Conservation (phyloP, 257 asterid species). For the Misopates orontium region DNA sequence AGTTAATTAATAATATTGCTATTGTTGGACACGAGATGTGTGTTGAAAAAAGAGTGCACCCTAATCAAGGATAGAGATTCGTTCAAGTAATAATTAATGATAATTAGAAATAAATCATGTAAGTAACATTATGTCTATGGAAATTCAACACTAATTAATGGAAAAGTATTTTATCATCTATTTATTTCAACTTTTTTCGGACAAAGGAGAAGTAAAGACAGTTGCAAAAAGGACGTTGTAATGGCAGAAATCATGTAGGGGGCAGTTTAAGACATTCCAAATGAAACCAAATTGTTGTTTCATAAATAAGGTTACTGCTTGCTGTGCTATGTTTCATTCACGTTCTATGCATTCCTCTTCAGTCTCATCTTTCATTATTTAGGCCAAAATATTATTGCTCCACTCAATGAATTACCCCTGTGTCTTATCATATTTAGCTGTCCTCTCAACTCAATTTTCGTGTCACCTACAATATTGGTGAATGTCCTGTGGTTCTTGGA, state of each 20-base stretch:
- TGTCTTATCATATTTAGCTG: constrained; percentile 14
- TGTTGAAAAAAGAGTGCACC: not conserved
- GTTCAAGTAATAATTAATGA: not conserved
- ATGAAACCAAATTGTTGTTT: constrained; percentile 30
- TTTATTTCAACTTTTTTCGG: not conserved
- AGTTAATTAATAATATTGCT: not conserved
- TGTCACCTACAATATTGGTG: not conserved
- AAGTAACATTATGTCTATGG: no score
- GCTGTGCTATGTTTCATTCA: constrained; percentile 34
- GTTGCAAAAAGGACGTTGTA: constrained; percentile 22
- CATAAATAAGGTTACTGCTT: constrained; percentile 41
- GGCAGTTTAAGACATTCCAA: constrained; percentile 44
- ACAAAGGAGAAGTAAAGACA: constrained; percentile 29
- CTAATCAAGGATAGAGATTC: not conserved
- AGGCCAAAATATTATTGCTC: constrained; percentile 27
- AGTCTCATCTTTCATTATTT: constrained; percentile 30
- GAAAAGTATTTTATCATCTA: no score
- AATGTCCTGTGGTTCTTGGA: not conserved
- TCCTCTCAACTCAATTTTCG: not conserved
- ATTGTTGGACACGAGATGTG: not conserved
- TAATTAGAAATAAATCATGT: no score
- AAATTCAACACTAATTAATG: no score
- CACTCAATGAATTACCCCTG: constrained; percentile 21
- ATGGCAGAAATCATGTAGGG: constrained; percentile 31
- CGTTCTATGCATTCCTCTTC: constrained; percentile 34